A percentile compares a stretch with the other conserved stretches of the same genome.
Evolutionary conservation across 2,329 filamentous ascomycete genomes (phyloP).

Genomic region (Scleromitrula shiraiana): DNA sequence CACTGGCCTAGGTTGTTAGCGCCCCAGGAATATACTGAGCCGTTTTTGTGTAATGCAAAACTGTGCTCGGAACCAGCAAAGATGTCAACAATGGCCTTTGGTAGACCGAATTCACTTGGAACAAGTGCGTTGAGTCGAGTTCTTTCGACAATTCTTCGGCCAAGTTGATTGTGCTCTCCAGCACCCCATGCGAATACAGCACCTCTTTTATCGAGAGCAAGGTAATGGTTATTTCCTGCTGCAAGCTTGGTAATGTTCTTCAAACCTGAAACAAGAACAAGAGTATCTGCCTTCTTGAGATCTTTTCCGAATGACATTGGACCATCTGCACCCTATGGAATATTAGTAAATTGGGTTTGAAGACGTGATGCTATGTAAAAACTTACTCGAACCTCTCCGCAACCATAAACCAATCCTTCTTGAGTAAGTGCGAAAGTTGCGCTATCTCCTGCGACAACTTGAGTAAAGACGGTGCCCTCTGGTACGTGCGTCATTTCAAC

Average conservation of each 20-base stretch:
- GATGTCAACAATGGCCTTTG: slow-evolving; percentile 12
- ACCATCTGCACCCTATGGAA: slow-evolving; percentile 48
- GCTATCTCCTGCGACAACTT: slow-evolving; percentile 67
- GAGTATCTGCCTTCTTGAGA: slow-evolving; percentile 15
- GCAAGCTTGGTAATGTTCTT: slow-evolving; percentile 46
- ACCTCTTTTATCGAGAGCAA: slow-evolving; percentile 49
- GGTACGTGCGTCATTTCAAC: slow-evolving; percentile 48
- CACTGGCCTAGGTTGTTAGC: slow-evolving; percentile 82
- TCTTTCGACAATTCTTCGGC: slow-evolving; percentile 33
- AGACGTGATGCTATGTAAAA: background rate
- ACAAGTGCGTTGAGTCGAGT: slow-evolving; percentile 17
- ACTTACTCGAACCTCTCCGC: slow-evolving; percentile 69
- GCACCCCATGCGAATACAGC: slow-evolving; percentile 58
- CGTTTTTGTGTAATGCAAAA: slow-evolving; percentile 63
- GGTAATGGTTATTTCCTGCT: slow-evolving; percentile 48
- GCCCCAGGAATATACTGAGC: slow-evolving; percentile 72
- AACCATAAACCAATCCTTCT: slow-evolving; percentile 71
- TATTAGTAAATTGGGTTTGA: slow-evolving; percentile 9
- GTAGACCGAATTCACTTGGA: slow-evolving; percentile 12
- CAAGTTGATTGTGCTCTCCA: slow-evolving; percentile 56
- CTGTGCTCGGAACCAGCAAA: slow-evolving; percentile 66
- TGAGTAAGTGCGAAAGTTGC: slow-evolving; percentile 68
- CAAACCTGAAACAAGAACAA: slow-evolving; percentile 45
- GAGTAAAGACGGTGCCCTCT: slow-evolving; percentile 48
- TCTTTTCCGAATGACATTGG: slow-evolving; percentile 44